Percentiles rank a stretch among this genome's conserved stretches.
Evolutionary conservation across 176 grass and related monocot species (phyloP).

Genomic region (Leersia perrieri): DNA sequence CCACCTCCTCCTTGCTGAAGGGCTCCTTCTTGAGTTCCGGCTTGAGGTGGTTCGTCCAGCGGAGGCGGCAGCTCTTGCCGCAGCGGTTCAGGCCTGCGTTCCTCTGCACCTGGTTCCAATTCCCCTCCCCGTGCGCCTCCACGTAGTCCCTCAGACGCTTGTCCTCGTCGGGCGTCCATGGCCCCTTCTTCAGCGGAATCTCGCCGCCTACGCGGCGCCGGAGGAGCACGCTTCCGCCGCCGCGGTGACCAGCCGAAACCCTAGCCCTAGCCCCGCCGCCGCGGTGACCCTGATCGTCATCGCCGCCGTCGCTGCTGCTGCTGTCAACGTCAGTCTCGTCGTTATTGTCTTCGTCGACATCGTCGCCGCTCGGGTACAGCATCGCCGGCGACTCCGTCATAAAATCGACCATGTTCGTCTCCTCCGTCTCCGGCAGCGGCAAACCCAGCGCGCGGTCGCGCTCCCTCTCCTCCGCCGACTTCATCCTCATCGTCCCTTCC

Average conservation of each 20-base stretch:
- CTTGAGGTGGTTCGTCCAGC: conserved; percentile 85
- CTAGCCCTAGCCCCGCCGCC: not conserved
- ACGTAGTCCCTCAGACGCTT: conserved; percentile 54
- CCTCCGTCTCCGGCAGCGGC: not conserved
- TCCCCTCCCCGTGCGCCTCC: conserved; percentile 68
- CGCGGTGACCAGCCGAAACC: not conserved
- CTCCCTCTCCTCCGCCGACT: not conserved
- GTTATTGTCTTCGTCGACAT: not conserved
- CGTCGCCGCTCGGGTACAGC: not conserved
- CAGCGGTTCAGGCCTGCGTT: conserved; percentile 64
- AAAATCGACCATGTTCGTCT: not conserved
- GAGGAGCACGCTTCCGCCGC: not conserved
- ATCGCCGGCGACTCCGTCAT: not conserved
- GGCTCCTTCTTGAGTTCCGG: conserved; percentile 74
- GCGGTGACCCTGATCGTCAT: not conserved
- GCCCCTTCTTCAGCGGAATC: conserved; percentile 61
- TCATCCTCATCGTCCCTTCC: no score
- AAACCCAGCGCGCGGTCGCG: not conserved
- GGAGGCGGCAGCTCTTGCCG: conserved; percentile 90
- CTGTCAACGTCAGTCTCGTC: not conserved
- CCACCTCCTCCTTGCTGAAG: conserved; percentile 51
- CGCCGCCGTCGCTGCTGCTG: not conserved
- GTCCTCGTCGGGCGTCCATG: conserved; percentile 78
- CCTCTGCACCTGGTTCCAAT: conserved; percentile 72
- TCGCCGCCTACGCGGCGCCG: no score